phyloP scores from a whole-genome alignment of 2,329 filamentous ascomycete genomes.

The Neofusicoccum kwambonambiense region DNA sequence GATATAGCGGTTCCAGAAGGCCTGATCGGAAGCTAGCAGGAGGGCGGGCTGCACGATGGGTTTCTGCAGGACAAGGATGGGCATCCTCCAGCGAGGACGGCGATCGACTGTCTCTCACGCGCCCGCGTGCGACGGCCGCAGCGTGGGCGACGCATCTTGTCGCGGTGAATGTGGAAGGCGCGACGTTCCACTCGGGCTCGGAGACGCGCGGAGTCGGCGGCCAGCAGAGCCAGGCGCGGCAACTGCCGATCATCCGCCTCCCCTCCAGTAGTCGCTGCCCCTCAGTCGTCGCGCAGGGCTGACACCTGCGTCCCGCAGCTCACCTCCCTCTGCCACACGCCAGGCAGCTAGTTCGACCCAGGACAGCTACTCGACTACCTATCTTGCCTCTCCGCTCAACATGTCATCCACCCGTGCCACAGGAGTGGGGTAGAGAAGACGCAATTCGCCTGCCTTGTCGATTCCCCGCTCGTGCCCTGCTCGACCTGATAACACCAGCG shows the following conservation, averaged over 20 bases:
- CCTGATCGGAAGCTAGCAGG: neutral
- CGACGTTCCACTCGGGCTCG: neutral
- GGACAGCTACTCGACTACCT: no score
- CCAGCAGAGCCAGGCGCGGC: neutral
- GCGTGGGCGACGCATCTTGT: neutral
- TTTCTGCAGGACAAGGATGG: no score
- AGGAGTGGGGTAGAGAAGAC: conserved; percentile 1
- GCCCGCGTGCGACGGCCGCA: neutral
- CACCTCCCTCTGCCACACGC: no score
- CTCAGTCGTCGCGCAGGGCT: no score
- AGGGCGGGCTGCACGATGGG: neutral
- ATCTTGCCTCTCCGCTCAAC: neutral
- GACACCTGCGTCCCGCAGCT: neutral
- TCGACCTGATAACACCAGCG: neutral
- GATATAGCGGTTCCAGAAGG: neutral
- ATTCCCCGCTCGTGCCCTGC: neutral
- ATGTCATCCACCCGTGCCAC: neutral
- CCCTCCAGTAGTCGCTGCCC: no score
- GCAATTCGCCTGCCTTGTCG: neutral
- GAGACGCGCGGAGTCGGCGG: conserved; percentile 2
- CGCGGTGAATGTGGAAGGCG: neutral
- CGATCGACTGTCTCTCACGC: neutral
- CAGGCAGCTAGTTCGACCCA: no score
- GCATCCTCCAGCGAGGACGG: no score
- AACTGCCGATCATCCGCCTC: neutral